Evolutionary conservation across 768 basidiomycete species (phyloP).

Genomic region (Rhodotorula paludigena): DNA sequence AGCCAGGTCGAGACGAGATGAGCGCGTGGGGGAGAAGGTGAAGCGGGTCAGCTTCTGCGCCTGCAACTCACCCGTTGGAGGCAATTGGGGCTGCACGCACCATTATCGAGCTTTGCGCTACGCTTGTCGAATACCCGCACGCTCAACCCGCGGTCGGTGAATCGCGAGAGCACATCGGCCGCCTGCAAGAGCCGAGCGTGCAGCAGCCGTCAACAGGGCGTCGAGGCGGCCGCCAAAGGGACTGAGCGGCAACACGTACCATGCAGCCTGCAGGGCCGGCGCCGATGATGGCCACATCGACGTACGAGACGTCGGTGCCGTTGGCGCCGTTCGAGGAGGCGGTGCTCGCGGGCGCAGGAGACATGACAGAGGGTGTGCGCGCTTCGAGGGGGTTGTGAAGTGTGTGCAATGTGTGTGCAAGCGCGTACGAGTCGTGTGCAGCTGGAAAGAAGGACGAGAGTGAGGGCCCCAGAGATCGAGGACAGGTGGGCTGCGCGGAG

Average conservation of each 20-base stretch:
- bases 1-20: not conserved
- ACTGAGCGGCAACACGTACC: conserved; percentile 3
- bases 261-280: conserved; percentile 40
- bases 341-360: too few relatives aligned
- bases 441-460: too few relatives aligned
- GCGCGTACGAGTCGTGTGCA: too few relatives aligned
- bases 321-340: too few relatives aligned
- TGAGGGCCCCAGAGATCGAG: too few relatives aligned
- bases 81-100: not conserved
- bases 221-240: too few relatives aligned
- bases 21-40: too few relatives aligned
- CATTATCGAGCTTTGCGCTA: conserved; percentile 37
- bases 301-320: not conserved
- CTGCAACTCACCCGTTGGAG: not conserved
- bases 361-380: too few relatives aligned
- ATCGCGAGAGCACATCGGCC: conserved; percentile 24
- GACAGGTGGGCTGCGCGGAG: too few relatives aligned
- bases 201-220: not conserved
- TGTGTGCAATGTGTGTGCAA: too few relatives aligned
- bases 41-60: not conserved
- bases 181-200: not conserved
- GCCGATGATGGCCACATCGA: conserved; percentile 15
- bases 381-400: too few relatives aligned
- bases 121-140: conserved; percentile 42
- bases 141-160: conserved; percentile 20